Evolutionary conservation across 257 asterid genomes (phyloP).

Genomic region (Ballota nigra): DNA sequence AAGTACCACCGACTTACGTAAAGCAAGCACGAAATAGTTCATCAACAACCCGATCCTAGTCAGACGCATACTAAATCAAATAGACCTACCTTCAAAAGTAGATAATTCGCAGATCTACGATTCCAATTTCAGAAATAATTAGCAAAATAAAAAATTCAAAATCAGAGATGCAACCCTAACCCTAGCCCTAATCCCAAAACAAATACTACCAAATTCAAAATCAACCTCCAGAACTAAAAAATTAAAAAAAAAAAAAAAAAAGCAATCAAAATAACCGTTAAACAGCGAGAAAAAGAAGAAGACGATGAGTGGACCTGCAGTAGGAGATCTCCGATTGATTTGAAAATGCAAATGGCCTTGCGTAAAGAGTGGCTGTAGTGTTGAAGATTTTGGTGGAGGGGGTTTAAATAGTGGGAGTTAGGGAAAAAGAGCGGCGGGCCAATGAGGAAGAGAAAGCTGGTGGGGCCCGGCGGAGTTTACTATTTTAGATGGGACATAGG

Average conservation of each 20-base stretch:
- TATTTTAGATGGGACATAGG: conserved; percentile 15
- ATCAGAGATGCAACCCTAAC: conserved; percentile 7
- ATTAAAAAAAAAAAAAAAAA: too few relatives aligned
- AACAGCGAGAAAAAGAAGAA: neutral
- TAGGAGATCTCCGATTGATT: conserved; percentile 12
- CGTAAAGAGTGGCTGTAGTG: neutral
- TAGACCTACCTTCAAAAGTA: neutral
- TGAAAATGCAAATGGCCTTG: neutral
- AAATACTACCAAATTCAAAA: neutral
- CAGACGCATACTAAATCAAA: neutral
- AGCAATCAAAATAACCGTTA: neutral
- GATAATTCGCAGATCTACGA: conserved; percentile 11
- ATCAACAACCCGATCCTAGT: conserved; percentile 20
- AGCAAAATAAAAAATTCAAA: neutral
- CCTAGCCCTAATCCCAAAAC: neutral
- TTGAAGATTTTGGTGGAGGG: neutral
- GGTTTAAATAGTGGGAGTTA: conserved; percentile 22
- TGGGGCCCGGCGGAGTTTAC: conserved; percentile 30
- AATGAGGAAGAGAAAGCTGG: conserved; percentile 17
- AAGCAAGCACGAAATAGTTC: neutral
- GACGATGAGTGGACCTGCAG: conserved; percentile 18
- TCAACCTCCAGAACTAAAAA: neutral
- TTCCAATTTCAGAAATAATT: neutral
- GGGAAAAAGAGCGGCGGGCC: conserved; percentile 21
- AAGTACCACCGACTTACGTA: neutral